Evolutionary conservation across 1,139 yeast species (phyloP).

Genomic region (Geotrichum phurueaensis): DNA sequence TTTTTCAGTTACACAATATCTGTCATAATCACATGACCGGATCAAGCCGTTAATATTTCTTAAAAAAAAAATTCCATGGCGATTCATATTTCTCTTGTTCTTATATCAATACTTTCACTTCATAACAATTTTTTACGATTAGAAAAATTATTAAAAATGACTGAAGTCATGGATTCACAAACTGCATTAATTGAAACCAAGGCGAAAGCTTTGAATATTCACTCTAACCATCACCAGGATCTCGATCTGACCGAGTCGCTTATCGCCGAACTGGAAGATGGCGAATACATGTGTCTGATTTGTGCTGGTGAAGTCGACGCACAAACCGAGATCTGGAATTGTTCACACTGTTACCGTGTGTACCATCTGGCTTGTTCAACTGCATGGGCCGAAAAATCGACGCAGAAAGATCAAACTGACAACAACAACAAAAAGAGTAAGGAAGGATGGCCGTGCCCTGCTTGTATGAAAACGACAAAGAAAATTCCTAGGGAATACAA

Average conservation of each 20-base stretch:
- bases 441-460: conserved; percentile 80
- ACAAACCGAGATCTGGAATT: conserved; percentile 67
- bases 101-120: background rate
- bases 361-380: conserved; percentile 75
- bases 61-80: background rate
- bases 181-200: background rate
- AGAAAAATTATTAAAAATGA: background rate
- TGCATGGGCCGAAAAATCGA: conserved; percentile 70
- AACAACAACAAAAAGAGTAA: conserved; percentile 26
- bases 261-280: conserved; percentile 53
- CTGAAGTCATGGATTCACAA: conserved; percentile 2
- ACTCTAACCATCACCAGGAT: conserved; percentile 8
- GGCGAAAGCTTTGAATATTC: background rate
- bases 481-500: conserved; percentile 57
- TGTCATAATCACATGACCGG: background rate
- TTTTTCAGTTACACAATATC: background rate
- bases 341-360: conserved; percentile 65
- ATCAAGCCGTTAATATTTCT: background rate
- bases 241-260: conserved; percentile 34
- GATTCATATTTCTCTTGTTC: background rate
- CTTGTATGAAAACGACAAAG: conserved; percentile 57
- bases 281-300: conserved; percentile 69
- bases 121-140: background rate
- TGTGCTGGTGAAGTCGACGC: conserved; percentile 77
- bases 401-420: conserved; percentile 19